phyloP scores from a whole-genome alignment of 768 basidiomycete genomes.

The Lactarius sp. region DNA sequence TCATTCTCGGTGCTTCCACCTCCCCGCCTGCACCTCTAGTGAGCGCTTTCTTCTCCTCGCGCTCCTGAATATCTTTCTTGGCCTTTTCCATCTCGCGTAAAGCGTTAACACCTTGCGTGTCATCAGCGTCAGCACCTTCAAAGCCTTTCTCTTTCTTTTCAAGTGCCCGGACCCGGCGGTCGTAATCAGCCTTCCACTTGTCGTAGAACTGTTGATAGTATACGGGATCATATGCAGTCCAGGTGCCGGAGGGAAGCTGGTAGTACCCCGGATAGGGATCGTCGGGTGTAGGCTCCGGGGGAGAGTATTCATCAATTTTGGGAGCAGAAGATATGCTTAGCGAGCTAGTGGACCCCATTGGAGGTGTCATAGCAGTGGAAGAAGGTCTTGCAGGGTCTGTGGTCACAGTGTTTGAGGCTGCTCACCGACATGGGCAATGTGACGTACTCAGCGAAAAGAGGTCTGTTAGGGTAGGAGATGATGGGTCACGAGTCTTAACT shows the following conservation, averaged over 20 bases:
- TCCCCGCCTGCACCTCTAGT: constrained; percentile 57
- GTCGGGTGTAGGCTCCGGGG: constrained; percentile 66
- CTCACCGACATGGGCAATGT: not conserved
- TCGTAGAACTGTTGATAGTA: constrained; percentile 66
- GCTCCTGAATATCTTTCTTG: constrained; percentile 65
- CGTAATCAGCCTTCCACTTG: constrained; percentile 71
- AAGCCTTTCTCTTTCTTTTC: constrained; percentile 68
- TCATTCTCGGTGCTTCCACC: constrained; percentile 68
- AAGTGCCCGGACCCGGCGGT: constrained; percentile 63
- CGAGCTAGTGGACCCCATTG: constrained; percentile 11
- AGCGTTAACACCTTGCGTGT: constrained; percentile 59
- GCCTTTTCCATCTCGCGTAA: constrained; percentile 73
- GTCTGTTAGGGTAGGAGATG: constrained; percentile 41
- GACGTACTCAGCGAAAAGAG: constrained; percentile 65
- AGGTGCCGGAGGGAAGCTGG: constrained; percentile 72
- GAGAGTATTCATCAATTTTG: constrained; percentile 55
- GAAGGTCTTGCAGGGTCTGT: constrained; percentile 22
- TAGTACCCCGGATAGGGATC: constrained; percentile 89
- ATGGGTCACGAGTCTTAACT: constrained; percentile 16
- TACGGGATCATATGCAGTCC: constrained; percentile 65
- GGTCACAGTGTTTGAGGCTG: constrained; percentile 2
- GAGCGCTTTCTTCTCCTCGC: constrained; percentile 71
- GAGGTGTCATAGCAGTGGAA: constrained; percentile 24
- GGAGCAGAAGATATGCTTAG: constrained; percentile 61
- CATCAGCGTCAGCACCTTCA: constrained; percentile 55